Evolutionary conservation across 2,329 filamentous ascomycete genomes (phyloP).

Genomic region (Myriosclerotinia curreyana): DNA sequence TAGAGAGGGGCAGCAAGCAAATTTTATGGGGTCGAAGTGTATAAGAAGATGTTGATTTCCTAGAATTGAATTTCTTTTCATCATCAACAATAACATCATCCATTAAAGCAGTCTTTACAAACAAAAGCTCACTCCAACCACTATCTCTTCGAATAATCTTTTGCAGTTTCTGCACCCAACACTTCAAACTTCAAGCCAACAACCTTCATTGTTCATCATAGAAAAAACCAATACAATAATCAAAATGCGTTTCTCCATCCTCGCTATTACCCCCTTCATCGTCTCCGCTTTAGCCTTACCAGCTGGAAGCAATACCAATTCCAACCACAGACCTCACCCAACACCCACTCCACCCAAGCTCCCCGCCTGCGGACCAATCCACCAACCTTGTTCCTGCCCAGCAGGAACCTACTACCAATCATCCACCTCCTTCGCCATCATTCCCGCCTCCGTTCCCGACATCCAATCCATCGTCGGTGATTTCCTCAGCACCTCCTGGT

Average conservation of each 20-base stretch:
- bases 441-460: background rate
- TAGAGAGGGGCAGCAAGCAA: background rate
- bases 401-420: slow-evolving; percentile 9
- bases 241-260: slow-evolving; percentile 18
- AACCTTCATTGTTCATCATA: background rate
- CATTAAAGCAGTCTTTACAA: background rate
- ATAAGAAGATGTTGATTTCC: slow-evolving; percentile 7
- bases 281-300: background rate
- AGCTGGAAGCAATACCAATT: background rate
- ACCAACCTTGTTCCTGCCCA: slow-evolving; percentile 1
- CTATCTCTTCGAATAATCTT: background rate
- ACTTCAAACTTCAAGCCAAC: background rate
- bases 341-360: background rate
- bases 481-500: slow-evolving; percentile 12
- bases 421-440: background rate
- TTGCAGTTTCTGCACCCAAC: background rate
- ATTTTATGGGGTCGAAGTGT: background rate
- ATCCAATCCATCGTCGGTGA: background rate
- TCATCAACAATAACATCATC: background rate
- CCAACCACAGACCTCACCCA: background rate
- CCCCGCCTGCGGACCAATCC: background rate
- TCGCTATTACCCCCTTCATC: slow-evolving; percentile 4
- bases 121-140: background rate
- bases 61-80: background rate
- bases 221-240: background rate